phyloP scores from a whole-genome alignment of 169 alveolate genomes.

The Cryptosporidium viatorum region DNA sequence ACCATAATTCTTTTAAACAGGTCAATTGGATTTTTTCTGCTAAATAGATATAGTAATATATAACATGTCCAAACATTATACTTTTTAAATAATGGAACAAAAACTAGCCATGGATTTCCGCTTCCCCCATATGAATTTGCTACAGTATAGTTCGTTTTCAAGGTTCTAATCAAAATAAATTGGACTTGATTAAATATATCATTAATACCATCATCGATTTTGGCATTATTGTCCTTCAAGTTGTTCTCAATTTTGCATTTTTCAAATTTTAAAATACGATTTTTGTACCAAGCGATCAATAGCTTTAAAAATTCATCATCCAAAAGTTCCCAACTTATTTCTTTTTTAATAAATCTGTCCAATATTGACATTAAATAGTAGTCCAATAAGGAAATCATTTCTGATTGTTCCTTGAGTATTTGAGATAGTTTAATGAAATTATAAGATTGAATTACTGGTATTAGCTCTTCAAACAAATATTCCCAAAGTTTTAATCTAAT shows the following conservation, averaged over 20 bases:
- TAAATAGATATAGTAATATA: slow-evolving; percentile 27
- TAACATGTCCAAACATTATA: slow-evolving; percentile 51
- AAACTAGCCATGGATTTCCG: slow-evolving; percentile 42
- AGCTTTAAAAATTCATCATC: slow-evolving; percentile 7
- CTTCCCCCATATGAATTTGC: background rate
- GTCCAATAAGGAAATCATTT: background rate
- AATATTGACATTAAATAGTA: background rate
- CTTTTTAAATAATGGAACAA: slow-evolving; percentile 50
- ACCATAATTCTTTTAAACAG: slow-evolving; percentile 25
- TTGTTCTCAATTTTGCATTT: background rate
- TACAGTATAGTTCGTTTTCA: background rate
- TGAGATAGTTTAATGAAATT: background rate
- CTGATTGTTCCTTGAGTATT: background rate
- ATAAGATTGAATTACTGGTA: slow-evolving; percentile 22
- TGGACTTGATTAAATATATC: slow-evolving; percentile 1
- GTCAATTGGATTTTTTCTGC: slow-evolving; percentile 16
- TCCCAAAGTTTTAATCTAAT: slow-evolving; percentile 36
- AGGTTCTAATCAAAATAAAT: slow-evolving; percentile 42
- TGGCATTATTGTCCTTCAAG: background rate
- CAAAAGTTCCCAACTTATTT: slow-evolving; percentile 1
- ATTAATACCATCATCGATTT: background rate
- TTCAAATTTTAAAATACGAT: background rate
- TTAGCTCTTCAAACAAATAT: slow-evolving; percentile 34
- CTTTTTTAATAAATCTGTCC: slow-evolving; percentile 3
- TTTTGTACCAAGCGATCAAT: slow-evolving; percentile 29